phyloP scores from a whole-genome alignment of 306 rosid species.

The Ormosia emarginata region DNA sequence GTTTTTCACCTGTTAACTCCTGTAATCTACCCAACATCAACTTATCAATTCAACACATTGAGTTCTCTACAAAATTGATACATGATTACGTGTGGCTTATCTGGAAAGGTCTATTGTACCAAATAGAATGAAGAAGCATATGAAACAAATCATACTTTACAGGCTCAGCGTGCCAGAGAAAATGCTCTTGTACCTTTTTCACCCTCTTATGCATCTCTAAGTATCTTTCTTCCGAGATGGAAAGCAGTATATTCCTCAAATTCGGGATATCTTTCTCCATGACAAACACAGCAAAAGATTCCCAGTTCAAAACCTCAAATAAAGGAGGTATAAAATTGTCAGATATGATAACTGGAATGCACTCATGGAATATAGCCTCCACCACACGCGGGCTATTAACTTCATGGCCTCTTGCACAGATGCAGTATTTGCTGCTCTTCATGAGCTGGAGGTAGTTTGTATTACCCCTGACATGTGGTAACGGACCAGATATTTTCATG shows the following conservation, averaged over 20 bases:
- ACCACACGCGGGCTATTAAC: conserved; percentile 94
- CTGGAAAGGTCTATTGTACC: conserved; percentile 70
- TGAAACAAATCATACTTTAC: conserved; percentile 86
- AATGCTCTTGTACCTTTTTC: conserved; percentile 78
- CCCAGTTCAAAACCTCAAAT: conserved; percentile 83
- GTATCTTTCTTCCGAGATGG: conserved; percentile 69
- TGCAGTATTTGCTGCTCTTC: conserved; percentile 91
- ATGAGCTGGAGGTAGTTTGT: conserved; percentile 55
- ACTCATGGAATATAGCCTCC: conserved; percentile 76
- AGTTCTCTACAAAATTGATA: conserved; percentile 27
- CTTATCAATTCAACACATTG: conserved; percentile 9
- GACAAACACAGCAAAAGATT: conserved; percentile 84
- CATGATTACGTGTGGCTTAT: conserved; percentile 26
- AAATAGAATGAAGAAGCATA: conserved; percentile 87
- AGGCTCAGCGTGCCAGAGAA: conserved; percentile 85
- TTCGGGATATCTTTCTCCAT: conserved; percentile 70
- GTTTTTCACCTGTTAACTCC: background rate
- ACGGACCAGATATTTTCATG: conserved; percentile 64
- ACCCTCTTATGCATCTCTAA: conserved; percentile 75
- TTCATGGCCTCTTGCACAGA: conserved; percentile 91
- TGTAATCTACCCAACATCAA: background rate
- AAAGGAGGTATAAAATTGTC: conserved; percentile 95
- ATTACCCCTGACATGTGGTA: conserved; percentile 57
- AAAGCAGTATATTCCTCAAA: conserved; percentile 67
- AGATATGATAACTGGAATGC: conserved; percentile 89